These are phyloP conservation scores for Chenopodium album DNA, from an alignment of 148 eudicot genomes.

Conservation along the genomic window DNA sequence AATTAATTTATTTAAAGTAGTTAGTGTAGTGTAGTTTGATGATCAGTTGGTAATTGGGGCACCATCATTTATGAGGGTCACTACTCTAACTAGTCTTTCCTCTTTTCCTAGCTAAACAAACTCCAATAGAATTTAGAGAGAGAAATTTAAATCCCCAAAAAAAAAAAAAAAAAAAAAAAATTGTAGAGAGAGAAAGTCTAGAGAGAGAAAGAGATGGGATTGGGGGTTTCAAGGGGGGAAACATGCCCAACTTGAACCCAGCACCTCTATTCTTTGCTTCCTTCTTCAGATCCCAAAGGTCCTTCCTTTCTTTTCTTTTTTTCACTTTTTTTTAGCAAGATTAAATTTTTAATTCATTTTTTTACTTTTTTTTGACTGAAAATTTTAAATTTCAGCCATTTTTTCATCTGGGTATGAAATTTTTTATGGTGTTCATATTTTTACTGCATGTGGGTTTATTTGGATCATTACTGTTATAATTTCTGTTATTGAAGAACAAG, in stretches of 20 bases:
- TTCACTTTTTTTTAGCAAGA: background rate
- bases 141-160: background rate
- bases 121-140: conserved; percentile 8
- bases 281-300: conserved; percentile 50
- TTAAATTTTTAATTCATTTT: background rate
- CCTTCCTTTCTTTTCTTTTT: conserved; percentile 11
- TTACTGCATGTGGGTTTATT: conserved; percentile 37
- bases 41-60: conserved; percentile 27
- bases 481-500: background rate
- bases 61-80: conserved; percentile 9
- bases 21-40: background rate
- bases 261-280: conserved; percentile 54
- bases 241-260: conserved; percentile 66
- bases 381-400: background rate
- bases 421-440: background rate
- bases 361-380: background rate
- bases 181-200: background rate
- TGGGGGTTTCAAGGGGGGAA: conserved; percentile 45
- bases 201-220: conserved; percentile 23
- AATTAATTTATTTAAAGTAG: too few relatives aligned
- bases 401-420: conserved; percentile 4
- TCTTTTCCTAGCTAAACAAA: conserved; percentile 28
- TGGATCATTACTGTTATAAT: conserved; percentile 13
- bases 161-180: background rate
- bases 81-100: conserved; percentile 7